Percentiles rank a stretch among this genome's conserved stretches.
Conservation (phyloP, 352 stramenopile genomes). For the Globisporangium nodosum region DNA sequence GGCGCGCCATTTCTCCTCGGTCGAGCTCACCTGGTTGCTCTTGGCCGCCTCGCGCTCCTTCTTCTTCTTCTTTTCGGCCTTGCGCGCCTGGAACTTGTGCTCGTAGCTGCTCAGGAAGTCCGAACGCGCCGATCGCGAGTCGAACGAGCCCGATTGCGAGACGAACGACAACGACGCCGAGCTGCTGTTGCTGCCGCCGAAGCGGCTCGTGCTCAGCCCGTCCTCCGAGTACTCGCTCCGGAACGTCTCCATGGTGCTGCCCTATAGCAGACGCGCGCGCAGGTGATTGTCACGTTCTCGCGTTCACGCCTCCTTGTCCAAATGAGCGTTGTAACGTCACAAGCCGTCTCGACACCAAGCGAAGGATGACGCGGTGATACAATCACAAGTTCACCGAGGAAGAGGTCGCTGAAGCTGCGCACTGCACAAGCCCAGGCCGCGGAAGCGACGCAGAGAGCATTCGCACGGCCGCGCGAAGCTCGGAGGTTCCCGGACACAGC, state of each 20-base stretch:
- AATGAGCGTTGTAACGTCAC: no score
- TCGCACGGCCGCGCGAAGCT: no score
- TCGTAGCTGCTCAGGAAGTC: slow-evolving; percentile 52
- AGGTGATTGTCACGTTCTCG: no score
- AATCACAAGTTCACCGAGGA: no score
- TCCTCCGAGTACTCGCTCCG: slow-evolving; percentile 40
- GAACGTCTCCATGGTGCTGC: slow-evolving; percentile 19
- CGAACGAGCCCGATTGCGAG: slow-evolving; percentile 23
- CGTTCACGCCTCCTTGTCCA: no score
- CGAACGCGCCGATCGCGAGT: slow-evolving; percentile 35
- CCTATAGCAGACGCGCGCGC: no score
- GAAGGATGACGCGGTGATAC: no score
- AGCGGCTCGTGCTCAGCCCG: slow-evolving; percentile 22
- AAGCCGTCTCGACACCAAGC: no score
- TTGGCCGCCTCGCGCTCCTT: slow-evolving; percentile 27
- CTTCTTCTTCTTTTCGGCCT: slow-evolving; percentile 48
- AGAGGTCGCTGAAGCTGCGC: no score
- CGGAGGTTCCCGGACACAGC: no score
- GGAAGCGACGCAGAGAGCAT: no score
- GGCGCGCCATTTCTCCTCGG: slow-evolving; percentile 36
- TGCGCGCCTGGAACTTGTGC: slow-evolving; percentile 48
- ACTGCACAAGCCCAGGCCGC: no score
- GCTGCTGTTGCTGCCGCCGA: slow-evolving; percentile 16
- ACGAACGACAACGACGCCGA: slow-evolving; percentile 35
- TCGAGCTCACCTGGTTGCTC: slow-evolving; percentile 35